Percentiles rank a stretch among this genome's conserved stretches.
Conservation (phyloP, 345 rosid genomes). For the Stellera chamaejasme region DNA sequence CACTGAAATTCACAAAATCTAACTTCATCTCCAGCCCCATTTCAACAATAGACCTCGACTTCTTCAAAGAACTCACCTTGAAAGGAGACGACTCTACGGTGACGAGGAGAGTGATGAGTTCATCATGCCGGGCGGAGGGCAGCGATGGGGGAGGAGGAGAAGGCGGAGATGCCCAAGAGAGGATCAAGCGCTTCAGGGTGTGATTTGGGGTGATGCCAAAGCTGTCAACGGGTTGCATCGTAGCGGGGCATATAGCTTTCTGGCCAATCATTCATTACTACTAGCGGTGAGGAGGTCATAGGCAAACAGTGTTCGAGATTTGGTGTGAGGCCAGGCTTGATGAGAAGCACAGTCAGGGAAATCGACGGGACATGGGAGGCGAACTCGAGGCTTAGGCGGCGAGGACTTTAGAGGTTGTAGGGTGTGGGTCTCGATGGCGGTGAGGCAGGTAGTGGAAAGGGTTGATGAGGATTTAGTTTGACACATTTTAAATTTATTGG, state of each 20-base stretch:
- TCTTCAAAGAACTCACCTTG: slow-evolving; percentile 24
- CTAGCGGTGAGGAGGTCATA: too few species aligned
- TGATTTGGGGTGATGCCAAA: slow-evolving; percentile 24
- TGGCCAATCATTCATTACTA: too few species aligned
- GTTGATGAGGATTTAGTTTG: too few species aligned
- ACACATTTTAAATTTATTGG: too few species aligned
- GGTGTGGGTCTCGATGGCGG: too few species aligned
- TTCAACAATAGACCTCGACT: slow-evolving; percentile 14
- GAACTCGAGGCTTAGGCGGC: too few species aligned
- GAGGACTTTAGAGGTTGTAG: too few species aligned
- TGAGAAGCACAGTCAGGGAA: too few species aligned
- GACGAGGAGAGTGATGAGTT: slow-evolving; percentile 16
- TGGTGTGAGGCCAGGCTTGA: too few species aligned
- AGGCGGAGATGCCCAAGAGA: slow-evolving; percentile 10
- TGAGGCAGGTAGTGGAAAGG: too few species aligned
- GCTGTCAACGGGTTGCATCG: slow-evolving; percentile 21
- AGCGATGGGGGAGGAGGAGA: background rate
- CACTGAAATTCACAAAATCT: slow-evolving; percentile 1
- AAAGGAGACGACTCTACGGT: slow-evolving; percentile 24
- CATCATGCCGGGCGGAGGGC: slow-evolving; percentile 10
- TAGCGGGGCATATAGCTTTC: slow-evolving; percentile 33
- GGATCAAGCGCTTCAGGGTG: slow-evolving; percentile 29
- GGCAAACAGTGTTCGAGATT: too few species aligned
- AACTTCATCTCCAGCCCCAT: slow-evolving; percentile 7
- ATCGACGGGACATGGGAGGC: too few species aligned